Base-by-base conservation (phyloP, 2,329 filamentous ascomycete species). In the Xylaria hypoxylon region DNA sequence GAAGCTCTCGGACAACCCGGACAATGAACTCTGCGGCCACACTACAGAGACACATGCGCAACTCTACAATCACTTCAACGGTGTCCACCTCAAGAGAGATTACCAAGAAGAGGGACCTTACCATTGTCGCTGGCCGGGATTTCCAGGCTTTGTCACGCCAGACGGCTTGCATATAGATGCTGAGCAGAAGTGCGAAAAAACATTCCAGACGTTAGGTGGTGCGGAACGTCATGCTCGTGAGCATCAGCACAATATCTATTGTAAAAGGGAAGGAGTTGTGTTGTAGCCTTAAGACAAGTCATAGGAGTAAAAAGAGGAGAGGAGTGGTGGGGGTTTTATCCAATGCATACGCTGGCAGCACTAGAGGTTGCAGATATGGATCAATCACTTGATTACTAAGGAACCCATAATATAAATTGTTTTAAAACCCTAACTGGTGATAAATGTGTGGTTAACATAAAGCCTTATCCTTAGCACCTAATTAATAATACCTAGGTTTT, bases 181-280 rank as follows among this genome's bases (percentile, higher is more conserved):
- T 1, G 38, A 47, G 10, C 1, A 3, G n/a, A 17, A 2, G 6
- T 56, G 51, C 40, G 19, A 28, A 10, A 17, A 48, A 7, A n/a
- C 8, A 0, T 48, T 53, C 15, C 11, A 47, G 28, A 15, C 13
- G 1, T 1, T 13, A 2, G 17, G 31, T 11, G 35, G 44, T 33
- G 60, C 60, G 0, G 44, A 56, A 0, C 42, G 60, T 2, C 60
- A 62, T 10, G 52, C 60, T 3, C 52, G 60, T 2, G n/a, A 35
- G n/a, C 60, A 63, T 2, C 60, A 63, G 15, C 17, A 63, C 7
- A 44, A 44, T 17, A 42, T 62, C 33, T 62, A 51, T 51, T 13
- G 44, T 1, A 17, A 6, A 2, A 10, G 48, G 5, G 59, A 56
- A 1, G 35, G 28, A 31, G 28, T 31, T n/a, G n/a, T n/a, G n/a